Percentiles rank a stretch among this genome's conserved stretches.
Evolutionary conservation across 352 stramenopile species (phyloP).

Genomic region (Phytopythium litorale): DNA sequence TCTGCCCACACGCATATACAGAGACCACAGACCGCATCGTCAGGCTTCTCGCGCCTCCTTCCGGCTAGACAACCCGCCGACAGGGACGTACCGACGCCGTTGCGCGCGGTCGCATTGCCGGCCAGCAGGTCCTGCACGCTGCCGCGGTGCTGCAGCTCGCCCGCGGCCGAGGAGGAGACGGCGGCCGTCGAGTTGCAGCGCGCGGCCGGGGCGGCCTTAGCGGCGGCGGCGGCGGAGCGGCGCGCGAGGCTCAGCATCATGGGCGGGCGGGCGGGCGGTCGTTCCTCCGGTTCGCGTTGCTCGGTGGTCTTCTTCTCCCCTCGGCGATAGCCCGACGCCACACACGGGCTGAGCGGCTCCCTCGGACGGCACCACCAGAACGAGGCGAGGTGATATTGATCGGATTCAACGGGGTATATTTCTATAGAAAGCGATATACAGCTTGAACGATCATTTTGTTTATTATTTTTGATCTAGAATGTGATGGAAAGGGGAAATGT

Average conservation of each 20-base stretch:
- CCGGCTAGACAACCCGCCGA: not conserved
- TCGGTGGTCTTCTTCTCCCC: constrained; percentile 3
- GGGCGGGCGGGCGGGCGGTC: not conserved
- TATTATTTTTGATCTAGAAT: not conserved
- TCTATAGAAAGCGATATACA: not conserved
- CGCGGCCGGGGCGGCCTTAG: constrained; percentile 12
- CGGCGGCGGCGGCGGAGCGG: constrained; percentile 23
- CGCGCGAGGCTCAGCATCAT: constrained; percentile 38
- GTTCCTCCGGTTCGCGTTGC: constrained; percentile 3
- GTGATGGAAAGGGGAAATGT: not conserved
- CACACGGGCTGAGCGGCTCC: constrained; percentile 14
- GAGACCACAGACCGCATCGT: not conserved
- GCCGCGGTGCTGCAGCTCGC: constrained; percentile 45
- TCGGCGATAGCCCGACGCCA: constrained; percentile 10
- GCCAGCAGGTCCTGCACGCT: constrained; percentile 69
- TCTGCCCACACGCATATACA: constrained; percentile 48
- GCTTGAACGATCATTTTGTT: not conserved
- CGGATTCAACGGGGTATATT: not conserved
- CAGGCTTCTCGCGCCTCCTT: not conserved
- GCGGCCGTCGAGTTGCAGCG: constrained; percentile 27
- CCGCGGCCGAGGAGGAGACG: constrained; percentile 15
- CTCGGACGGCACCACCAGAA: constrained; percentile 1
- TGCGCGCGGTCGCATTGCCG: constrained; percentile 64
- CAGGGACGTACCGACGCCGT: constrained; percentile 63
- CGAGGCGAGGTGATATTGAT: not conserved